Base-by-base conservation (phyloP, 345 rosid genomes). In the Noccaea caerulescens region DNA sequence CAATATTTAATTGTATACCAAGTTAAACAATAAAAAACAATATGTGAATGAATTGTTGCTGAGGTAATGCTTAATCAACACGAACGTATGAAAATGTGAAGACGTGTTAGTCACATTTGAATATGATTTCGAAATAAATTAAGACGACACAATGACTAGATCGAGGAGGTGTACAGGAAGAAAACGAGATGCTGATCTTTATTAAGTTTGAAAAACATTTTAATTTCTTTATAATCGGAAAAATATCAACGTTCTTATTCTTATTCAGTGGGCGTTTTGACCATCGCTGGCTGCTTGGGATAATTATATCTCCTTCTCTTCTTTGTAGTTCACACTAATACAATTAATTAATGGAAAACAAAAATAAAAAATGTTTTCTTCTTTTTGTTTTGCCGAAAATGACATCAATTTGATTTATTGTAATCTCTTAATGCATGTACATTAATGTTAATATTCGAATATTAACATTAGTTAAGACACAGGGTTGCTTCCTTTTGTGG, bases 31-130 rank as follows among this genome's bases (percentile, higher is more conserved):
- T 11, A 33, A 44, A 16, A 6, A 37, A 49, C 12, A 36, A n/a
- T 51, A 7, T 27, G 62, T 42, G 53, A 11, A n/a, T 51, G 27
- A 51, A 55, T 4, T 20, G 20, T 41, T 23, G 38, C n/a, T 64
- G 58, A 27, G 39, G 68, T 65, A 37, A 64, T 49, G 70, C 9
- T 54, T 39, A 13, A 41, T 27, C 32, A 43, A 43, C n/a, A 43
- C 43, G 54, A 54, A 32, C 33, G 23, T 33, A 16, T 30, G 34
- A 56, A 32, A 44, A 30, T 33, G 60, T 11, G 12, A 68, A 68
- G 54, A 43, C 33, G 44, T 68, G 72, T 42, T 55, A 33, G 34
- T 16, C 20, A 54, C 34, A 44, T 12, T 33, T 56, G 55, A 56
- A 45, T 45, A 34, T 45, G 8, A 45, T 45, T 36, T 57, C 46